Evolutionary conservation across 192 early-diverging fungal species (phyloP).

Genomic region (Mortierella alpina): DNA sequence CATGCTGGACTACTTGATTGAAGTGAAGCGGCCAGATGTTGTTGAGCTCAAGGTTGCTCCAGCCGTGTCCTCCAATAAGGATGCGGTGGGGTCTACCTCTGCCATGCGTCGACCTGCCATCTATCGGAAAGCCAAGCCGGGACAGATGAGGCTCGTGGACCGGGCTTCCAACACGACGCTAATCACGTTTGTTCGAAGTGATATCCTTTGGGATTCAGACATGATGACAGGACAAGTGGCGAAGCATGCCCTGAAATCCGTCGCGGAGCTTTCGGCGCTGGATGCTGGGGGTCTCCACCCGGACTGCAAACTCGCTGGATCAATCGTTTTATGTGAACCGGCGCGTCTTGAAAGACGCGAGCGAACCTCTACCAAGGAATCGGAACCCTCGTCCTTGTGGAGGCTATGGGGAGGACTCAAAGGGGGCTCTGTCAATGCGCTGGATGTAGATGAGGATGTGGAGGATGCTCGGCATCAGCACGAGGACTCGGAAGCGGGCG

Average conservation of each 20-base stretch:
- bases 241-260: slow-evolving; percentile 22
- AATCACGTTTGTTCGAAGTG: slow-evolving; percentile 41
- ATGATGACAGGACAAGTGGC: slow-evolving; percentile 10
- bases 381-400: not conserved
- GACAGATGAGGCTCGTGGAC: slow-evolving; percentile 43
- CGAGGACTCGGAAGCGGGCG: slow-evolving; percentile 1
- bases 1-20: slow-evolving; percentile 32
- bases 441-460: not conserved
- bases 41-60: slow-evolving; percentile 28
- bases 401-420: not conserved
- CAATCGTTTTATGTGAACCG: slow-evolving; percentile 28
- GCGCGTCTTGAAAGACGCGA: not conserved
- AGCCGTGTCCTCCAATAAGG: not conserved
- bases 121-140: slow-evolving; percentile 50
- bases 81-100: not conserved
- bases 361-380: not conserved
- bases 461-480: not conserved
- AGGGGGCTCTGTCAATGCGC: not conserved
- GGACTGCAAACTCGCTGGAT: slow-evolving; percentile 36
- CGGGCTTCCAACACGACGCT: slow-evolving; percentile 29
- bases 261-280: slow-evolving; percentile 2
- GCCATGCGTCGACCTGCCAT: not conserved
- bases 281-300: slow-evolving; percentile 37
- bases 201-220: slow-evolving; percentile 43
- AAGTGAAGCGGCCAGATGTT: slow-evolving; percentile 22